phyloP scores from a whole-genome alignment of 345 rosid genomes.

The Camelina hispida region DNA sequence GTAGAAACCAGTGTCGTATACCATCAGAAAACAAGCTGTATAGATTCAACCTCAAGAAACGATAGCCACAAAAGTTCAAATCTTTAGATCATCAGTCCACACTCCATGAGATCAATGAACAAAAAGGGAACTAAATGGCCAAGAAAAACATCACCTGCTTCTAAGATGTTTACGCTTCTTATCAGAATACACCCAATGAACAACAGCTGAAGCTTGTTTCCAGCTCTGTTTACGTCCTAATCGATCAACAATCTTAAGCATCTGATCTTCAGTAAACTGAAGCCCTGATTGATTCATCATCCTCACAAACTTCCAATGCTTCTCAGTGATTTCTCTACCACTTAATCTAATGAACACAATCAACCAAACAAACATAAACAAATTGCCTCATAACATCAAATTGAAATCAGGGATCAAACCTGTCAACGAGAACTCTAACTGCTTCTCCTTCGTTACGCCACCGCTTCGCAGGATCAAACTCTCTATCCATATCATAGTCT shows the following conservation, averaged over 20 bases:
- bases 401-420: conserved; percentile 42
- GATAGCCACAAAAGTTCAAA: conserved; percentile 1
- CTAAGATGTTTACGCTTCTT: conserved; percentile 59
- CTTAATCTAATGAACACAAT: conserved; percentile 60
- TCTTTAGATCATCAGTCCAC: conserved; percentile 13
- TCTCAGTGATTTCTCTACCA: conserved; percentile 62
- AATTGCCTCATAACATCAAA: background rate
- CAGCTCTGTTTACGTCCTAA: conserved; percentile 72
- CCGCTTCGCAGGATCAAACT: conserved; percentile 57
- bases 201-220: conserved; percentile 81
- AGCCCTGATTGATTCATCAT: conserved; percentile 91
- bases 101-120: conserved; percentile 4
- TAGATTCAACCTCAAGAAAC: background rate
- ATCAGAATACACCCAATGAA: conserved; percentile 75
- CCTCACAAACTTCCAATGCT: conserved; percentile 89
- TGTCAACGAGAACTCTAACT: conserved; percentile 69
- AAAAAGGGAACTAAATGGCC: background rate
- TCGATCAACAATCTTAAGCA: conserved; percentile 77
- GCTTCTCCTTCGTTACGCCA: conserved; percentile 72
- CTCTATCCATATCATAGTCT: conserved; percentile 34
- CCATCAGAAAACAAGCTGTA: background rate
- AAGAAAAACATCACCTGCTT: conserved; percentile 62
- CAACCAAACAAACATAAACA: background rate
- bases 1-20: conserved; percentile 32
- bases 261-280: conserved; percentile 77